These are phyloP conservation scores for Chalciporus piperatus DNA, from an alignment of 768 basidiomycete genomes.

Conservation along the genomic window DNA sequence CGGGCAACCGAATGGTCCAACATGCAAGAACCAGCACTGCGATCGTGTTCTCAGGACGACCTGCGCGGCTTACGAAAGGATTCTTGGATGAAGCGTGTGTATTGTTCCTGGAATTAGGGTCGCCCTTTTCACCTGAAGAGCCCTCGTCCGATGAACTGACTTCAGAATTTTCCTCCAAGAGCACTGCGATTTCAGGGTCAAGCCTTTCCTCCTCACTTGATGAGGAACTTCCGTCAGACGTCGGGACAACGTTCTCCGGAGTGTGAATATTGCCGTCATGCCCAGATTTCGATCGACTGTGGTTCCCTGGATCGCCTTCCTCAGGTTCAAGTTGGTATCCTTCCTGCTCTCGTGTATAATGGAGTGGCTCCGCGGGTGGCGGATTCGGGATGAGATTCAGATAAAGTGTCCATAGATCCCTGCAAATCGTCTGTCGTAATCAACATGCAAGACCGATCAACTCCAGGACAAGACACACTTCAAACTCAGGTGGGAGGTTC, in stretches of 20 bases:
- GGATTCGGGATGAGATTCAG: constrained; percentile 59
- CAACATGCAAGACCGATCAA: constrained; percentile 3
- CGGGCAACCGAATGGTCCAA: constrained; percentile 77
- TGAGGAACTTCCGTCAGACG: constrained; percentile 8
- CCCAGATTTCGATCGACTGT: constrained; percentile 10
- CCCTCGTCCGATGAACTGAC: constrained; percentile 31
- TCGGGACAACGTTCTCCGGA: constrained; percentile 10
- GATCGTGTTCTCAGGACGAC: constrained; percentile 49
- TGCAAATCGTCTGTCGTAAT: constrained; percentile 57
- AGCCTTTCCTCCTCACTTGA: constrained; percentile 24
- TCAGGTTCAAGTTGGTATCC: constrained; percentile 12
- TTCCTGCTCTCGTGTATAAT: constrained; percentile 41
- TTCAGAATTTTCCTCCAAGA: constrained; percentile 40
- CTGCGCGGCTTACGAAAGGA: constrained; percentile 28
- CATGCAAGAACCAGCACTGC: constrained; percentile 72
- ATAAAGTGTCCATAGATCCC: constrained; percentile 79
- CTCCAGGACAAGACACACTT: constrained; percentile 45
- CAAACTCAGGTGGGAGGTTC: constrained; percentile 77
- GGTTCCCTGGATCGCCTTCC: background rate
- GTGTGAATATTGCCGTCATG: constrained; percentile 13
- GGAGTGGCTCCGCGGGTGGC: constrained; percentile 58
- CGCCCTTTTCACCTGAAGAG: constrained; percentile 13
- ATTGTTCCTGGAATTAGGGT: constrained; percentile 7
- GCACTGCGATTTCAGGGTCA: constrained; percentile 37
- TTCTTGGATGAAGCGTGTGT: constrained; percentile 7